Conservation (phyloP, 176 grass and related monocot species). For the Hsuehochloa calcarea region DNA sequence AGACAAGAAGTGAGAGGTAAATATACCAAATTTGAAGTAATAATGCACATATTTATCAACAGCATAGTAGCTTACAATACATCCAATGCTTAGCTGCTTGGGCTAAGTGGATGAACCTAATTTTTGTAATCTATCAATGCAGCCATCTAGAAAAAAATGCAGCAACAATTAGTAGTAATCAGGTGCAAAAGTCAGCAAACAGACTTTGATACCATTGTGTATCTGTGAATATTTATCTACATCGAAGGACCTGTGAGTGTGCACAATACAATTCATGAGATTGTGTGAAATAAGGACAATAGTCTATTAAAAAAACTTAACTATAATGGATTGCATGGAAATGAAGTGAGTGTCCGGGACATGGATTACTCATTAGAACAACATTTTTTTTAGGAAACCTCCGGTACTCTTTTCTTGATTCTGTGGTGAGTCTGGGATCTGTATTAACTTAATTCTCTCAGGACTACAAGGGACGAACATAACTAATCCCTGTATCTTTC, state of each 20-base stretch:
- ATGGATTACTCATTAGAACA: slow-evolving; percentile 10
- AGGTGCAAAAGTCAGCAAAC: not conserved
- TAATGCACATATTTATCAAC: not conserved
- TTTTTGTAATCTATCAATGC: not conserved
- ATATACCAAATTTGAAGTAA: not conserved
- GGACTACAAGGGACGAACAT: not conserved
- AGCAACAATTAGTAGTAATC: not conserved
- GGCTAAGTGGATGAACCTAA: not conserved
- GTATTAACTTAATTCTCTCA: not conserved
- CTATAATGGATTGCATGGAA: not conserved
- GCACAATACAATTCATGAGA: not conserved
- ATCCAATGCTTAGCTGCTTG: not conserved
- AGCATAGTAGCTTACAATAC: not conserved
- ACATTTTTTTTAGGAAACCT: not conserved
- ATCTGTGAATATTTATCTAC: not conserved
- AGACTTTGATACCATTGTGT: not conserved
- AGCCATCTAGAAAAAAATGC: not conserved
- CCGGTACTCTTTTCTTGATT: not conserved
- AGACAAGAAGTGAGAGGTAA: not conserved
- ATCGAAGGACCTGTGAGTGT: not conserved
- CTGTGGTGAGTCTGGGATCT: not conserved
- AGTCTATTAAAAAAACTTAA: not conserved
- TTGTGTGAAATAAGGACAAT: not conserved
- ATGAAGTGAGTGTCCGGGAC: not conserved
- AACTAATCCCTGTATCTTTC: not conserved